Percentiles rank a stretch among this genome's conserved stretches.
phyloP scores from a whole-genome alignment of 2,329 filamentous ascomycete species.

The Colletotrichum lupini region DNA sequence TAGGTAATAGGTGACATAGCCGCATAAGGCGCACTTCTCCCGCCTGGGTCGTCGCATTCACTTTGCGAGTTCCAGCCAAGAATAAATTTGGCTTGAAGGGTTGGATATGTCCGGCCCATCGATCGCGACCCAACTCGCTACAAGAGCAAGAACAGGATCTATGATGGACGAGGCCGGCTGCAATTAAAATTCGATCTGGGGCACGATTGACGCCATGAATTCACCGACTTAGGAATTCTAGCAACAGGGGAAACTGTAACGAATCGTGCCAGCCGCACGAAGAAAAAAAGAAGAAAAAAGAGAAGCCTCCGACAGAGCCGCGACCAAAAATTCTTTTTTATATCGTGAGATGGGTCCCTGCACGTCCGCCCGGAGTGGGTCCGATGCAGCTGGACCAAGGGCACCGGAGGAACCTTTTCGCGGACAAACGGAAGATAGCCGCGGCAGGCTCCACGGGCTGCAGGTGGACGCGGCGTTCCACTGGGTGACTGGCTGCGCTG shows the following conservation, averaged over 20 bases:
- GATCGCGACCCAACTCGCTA: constrained; percentile 38
- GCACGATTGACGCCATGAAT: constrained; percentile 79
- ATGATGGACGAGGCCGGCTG: constrained; percentile 65
- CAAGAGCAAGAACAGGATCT: constrained; percentile 7
- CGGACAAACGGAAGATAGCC: neutral
- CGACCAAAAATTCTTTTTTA: constrained; percentile 29
- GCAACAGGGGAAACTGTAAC: constrained; percentile 80
- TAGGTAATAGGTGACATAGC: neutral
- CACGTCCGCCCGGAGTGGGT: constrained; percentile 12
- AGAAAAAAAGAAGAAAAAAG: constrained; percentile 66
- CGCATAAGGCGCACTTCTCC: neutral
- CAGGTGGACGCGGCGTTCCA: no score
- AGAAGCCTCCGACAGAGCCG: constrained; percentile 33
- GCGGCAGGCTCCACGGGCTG: neutral
- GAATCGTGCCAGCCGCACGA: constrained; percentile 81
- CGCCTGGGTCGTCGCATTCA: no score
- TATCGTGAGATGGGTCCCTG: constrained; percentile 23
- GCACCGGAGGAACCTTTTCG: neutral
- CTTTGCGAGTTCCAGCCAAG: neutral
- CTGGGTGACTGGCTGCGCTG: neutral
- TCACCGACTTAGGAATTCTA: constrained; percentile 70
- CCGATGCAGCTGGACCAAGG: neutral
- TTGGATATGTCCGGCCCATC: constrained; percentile 56
- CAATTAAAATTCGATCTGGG: constrained; percentile 83
- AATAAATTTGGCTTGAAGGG: neutral